Conservation (phyloP, 139 green algal species). For the Mychonastes homosphaera region DNA sequence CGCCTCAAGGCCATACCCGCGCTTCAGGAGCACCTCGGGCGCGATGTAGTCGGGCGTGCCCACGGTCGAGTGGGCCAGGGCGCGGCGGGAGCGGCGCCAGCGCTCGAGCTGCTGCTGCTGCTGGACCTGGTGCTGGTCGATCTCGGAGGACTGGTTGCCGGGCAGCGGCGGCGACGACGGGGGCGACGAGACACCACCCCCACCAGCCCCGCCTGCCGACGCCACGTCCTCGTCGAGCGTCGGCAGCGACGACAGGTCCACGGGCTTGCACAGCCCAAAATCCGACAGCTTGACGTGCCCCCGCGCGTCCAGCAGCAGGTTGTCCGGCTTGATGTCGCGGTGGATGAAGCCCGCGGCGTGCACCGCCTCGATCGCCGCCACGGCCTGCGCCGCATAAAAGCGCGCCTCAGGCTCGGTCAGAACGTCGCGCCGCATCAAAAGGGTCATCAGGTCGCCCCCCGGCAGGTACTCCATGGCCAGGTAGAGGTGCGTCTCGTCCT, state of each 20-base stretch:
- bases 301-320: slow-evolving; percentile 75
- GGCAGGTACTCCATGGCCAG: slow-evolving; percentile 98
- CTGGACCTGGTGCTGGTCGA: slow-evolving; percentile 2
- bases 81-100: slow-evolving; percentile 67
- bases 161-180: background rate
- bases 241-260: slow-evolving; percentile 53
- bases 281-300: slow-evolving; percentile 96
- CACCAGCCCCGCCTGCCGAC: background rate
- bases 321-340: slow-evolving; percentile 97
- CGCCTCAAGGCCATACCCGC: slow-evolving; percentile 95
- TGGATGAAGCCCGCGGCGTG: slow-evolving; percentile 89
- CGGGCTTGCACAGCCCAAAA: slow-evolving; percentile 95
- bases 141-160: slow-evolving; percentile 1
- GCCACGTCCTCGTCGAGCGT: slow-evolving; percentile 30
- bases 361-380: slow-evolving; percentile 82
- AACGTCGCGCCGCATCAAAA: slow-evolving; percentile 96
- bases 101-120: slow-evolving; percentile 40
- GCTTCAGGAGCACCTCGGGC: slow-evolving; percentile 91
- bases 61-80: slow-evolving; percentile 82
- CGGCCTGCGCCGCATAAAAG: slow-evolving; percentile 83
- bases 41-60: slow-evolving; percentile 96
- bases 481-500: slow-evolving; percentile 92
- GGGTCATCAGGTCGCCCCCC: slow-evolving; percentile 94
- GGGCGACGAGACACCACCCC: background rate
- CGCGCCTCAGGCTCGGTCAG: slow-evolving; percentile 73